Evolutionary conservation across 2,329 filamentous ascomycete genomes (phyloP).

Genomic region (Aspergillus niger): DNA sequence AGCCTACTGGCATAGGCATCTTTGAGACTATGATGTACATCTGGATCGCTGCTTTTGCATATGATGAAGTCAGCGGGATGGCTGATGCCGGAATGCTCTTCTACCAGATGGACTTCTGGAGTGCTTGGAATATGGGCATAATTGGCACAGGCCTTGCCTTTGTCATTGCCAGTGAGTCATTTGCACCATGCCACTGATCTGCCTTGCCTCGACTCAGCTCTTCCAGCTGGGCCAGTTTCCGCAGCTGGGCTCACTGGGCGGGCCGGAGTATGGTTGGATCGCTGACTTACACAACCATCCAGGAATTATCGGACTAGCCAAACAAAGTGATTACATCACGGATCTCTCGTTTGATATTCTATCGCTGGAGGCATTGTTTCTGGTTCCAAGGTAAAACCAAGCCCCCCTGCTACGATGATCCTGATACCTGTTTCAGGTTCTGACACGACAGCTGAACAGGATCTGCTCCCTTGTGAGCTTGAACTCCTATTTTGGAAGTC

Average conservation of each 20-base stretch:
- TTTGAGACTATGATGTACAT: conserved; percentile 76
- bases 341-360: conserved; percentile 87
- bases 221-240: conserved; percentile 7
- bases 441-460: conserved; percentile 44
- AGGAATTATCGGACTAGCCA: conserved; percentile 69
- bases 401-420: not conserved
- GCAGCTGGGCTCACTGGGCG: not conserved
- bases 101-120: conserved; percentile 82
- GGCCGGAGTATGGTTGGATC: not conserved
- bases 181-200: conserved; percentile 15
- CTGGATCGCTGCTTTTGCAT: conserved; percentile 85
- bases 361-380: conserved; percentile 82
- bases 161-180: conserved; percentile 66
- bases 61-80: conserved; percentile 84
- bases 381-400: conserved; percentile 67
- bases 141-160: conserved; percentile 73
- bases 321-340: conserved; percentile 63
- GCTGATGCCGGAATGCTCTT: conserved; percentile 84
- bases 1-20: conserved; percentile 64
- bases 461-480: conserved; percentile 85
- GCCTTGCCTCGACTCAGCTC: conserved; percentile 21
- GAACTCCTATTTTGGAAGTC: conserved; percentile 76
- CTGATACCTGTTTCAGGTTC: conserved; percentile 14
- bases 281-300: conserved; percentile 3
- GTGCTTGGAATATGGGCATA: conserved; percentile 71